phyloP scores from a whole-genome alignment of 2,329 filamentous ascomycete species.

The Paraconiothyrium brasiliense region DNA sequence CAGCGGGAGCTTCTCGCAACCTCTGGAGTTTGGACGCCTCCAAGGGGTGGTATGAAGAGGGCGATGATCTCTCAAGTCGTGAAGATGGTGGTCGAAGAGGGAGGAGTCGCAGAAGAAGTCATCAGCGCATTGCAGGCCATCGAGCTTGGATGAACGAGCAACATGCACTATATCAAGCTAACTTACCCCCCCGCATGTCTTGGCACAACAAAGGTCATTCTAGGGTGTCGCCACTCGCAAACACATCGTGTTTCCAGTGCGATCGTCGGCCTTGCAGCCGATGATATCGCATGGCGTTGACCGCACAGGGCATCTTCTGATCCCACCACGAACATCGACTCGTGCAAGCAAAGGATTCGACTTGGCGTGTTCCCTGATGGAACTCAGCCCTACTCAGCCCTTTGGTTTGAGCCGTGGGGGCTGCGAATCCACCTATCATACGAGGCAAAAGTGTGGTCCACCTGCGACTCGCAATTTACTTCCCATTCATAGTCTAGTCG shows the following conservation, averaged over 20 bases:
- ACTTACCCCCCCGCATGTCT: conserved; percentile 3
- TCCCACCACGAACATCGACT: not conserved
- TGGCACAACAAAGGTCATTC: no score
- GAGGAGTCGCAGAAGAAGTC: conserved; percentile 86
- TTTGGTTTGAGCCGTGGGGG: conserved; percentile 8
- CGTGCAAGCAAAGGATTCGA: not conserved
- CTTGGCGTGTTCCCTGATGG: not conserved
- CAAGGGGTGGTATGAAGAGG: conserved; percentile 83
- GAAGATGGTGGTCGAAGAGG: conserved; percentile 76
- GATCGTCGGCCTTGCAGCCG: conserved; percentile 1
- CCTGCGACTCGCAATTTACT: conserved; percentile 3
- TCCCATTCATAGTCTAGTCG: conserved; percentile 2
- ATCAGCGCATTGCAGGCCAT: conserved; percentile 82
- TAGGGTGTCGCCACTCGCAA: conserved; percentile 2
- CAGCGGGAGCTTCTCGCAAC: conserved; percentile 66
- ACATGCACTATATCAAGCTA: not conserved
- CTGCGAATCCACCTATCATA: conserved; percentile 5
- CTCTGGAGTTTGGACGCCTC: conserved; percentile 83
- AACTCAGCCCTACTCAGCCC: conserved; percentile 5
- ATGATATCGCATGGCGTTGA: not conserved
- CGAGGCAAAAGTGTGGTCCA: not conserved
- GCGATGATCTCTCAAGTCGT: conserved; percentile 77
- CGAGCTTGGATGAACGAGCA: conserved; percentile 56
- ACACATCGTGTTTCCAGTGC: not conserved
- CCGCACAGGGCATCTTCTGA: not conserved